Conservation (phyloP, 2,329 filamentous ascomycete genomes). For the Colletotrichum karsti region DNA sequence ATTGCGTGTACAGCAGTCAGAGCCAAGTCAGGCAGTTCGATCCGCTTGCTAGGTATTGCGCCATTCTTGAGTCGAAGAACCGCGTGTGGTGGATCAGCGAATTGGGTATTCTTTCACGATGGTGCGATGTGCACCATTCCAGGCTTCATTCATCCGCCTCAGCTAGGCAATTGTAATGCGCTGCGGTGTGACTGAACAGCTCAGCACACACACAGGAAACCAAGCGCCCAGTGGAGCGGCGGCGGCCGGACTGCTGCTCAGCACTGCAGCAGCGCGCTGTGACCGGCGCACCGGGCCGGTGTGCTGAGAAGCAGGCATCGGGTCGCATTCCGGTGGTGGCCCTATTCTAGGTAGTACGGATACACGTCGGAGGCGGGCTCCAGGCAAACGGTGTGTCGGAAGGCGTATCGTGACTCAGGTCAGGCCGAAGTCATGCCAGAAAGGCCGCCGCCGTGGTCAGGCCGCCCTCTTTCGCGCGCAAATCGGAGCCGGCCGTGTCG, state of each 20-base stretch:
- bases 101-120: background rate
- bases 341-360: background rate
- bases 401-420: conserved; percentile 8
- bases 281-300: conserved; percentile 2
- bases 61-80: background rate
- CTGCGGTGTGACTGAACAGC: background rate
- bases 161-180: background rate
- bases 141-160: background rate
- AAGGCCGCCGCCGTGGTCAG: background rate
- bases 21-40: background rate
- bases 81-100: no score
- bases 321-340: background rate
- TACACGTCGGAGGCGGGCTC: background rate
- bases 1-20: background rate
- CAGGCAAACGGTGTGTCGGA: background rate
- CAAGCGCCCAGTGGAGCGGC: no score
- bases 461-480: background rate
- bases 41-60: background rate
- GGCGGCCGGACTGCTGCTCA: background rate
- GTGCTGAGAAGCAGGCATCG: background rate
- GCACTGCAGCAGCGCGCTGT: background rate
- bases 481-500: conserved; percentile 7
- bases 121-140: background rate
- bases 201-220: no score
- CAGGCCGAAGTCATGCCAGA: conserved; percentile 13